Percentiles rank a stretch among this genome's conserved stretches.
Evolutionary conservation across 768 basidiomycete species (phyloP).

Genomic region (Amanita pseudoporphyria): DNA sequence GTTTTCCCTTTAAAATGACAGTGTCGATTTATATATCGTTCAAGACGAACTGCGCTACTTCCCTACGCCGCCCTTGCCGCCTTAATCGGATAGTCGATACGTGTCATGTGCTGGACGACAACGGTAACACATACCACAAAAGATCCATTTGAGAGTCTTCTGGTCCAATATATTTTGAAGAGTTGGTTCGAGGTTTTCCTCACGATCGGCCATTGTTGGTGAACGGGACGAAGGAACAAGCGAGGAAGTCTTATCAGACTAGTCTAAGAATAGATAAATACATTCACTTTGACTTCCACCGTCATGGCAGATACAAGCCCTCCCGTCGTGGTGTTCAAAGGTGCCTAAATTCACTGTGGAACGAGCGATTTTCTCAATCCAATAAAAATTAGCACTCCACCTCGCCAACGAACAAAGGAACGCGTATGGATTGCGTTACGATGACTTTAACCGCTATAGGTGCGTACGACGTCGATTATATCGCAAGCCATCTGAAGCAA

Average conservation of each 20-base stretch:
- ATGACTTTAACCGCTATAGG: conserved; percentile 83
- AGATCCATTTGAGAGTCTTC: conserved; percentile 93
- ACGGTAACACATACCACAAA: conserved; percentile 57
- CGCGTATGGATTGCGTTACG: conserved; percentile 85
- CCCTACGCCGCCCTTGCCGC: conserved; percentile 99
- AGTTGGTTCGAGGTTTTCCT: conserved; percentile 68
- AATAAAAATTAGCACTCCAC: conserved; percentile 50
- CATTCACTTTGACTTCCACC: not conserved
- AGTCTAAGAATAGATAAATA: not conserved
- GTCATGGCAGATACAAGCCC: conserved; percentile 22
- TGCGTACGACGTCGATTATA: conserved; percentile 18
- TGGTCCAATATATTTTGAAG: conserved; percentile 95
- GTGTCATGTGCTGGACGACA: conserved; percentile 4
- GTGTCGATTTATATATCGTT: not conserved
- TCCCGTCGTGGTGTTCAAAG: conserved; percentile 25
- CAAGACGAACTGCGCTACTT: conserved; percentile 21
- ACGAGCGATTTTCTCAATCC: conserved; percentile 5
- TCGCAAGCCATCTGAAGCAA: not conserved
- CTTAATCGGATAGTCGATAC: conserved; percentile 28
- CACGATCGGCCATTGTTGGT: conserved; percentile 32
- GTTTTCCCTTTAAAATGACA: conserved; percentile 68
- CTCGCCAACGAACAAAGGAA: conserved; percentile 83
- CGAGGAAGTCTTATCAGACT: not conserved
- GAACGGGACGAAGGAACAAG: not conserved
- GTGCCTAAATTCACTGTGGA: conserved; percentile 14